phyloP scores from a whole-genome alignment of 148 eudicot genomes.

The Nyssa sinensis region DNA sequence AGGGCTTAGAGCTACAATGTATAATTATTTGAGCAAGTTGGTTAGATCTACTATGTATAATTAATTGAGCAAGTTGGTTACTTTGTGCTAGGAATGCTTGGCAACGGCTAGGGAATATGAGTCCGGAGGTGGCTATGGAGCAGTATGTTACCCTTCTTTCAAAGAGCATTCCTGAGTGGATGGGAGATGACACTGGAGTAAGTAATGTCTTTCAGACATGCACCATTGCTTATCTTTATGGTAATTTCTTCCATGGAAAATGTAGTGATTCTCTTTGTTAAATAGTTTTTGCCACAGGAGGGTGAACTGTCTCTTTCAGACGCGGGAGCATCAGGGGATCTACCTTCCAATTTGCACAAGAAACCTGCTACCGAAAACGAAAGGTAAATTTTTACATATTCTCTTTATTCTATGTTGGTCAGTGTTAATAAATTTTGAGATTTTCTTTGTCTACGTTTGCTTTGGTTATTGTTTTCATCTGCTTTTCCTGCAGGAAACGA shows the following conservation, averaged over 20 bases:
- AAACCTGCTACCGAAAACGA: slow-evolving; percentile 5
- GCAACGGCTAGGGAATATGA: slow-evolving; percentile 60
- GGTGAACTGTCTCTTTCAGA: slow-evolving; percentile 8
- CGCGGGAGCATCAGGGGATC: slow-evolving; percentile 8
- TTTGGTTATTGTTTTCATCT: background rate
- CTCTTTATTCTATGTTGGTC: background rate
- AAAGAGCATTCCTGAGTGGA: slow-evolving; percentile 48
- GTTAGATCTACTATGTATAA: slow-evolving; percentile 9
- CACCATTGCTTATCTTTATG: too few species aligned
- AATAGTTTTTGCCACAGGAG: background rate
- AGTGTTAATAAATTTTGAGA: background rate
- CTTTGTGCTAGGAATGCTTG: slow-evolving; percentile 63
- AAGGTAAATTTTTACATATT: background rate
- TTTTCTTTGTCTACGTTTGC: background rate
- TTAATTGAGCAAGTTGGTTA: slow-evolving; percentile 7
- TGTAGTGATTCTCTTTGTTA: background rate
- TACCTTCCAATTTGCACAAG: background rate
- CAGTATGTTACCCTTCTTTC: slow-evolving; percentile 51
- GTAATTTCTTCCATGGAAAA: background rate
- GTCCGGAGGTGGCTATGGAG: slow-evolving; percentile 72
- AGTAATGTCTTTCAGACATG: too few species aligned
- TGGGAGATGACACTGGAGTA: slow-evolving; percentile 29
- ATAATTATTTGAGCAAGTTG: too few species aligned
- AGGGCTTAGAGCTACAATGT: too few species aligned
- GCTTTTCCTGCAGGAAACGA: background rate